phyloP scores from a whole-genome alignment of 2,329 filamentous ascomycete species.

The Aspergillus novoparasiticus region DNA sequence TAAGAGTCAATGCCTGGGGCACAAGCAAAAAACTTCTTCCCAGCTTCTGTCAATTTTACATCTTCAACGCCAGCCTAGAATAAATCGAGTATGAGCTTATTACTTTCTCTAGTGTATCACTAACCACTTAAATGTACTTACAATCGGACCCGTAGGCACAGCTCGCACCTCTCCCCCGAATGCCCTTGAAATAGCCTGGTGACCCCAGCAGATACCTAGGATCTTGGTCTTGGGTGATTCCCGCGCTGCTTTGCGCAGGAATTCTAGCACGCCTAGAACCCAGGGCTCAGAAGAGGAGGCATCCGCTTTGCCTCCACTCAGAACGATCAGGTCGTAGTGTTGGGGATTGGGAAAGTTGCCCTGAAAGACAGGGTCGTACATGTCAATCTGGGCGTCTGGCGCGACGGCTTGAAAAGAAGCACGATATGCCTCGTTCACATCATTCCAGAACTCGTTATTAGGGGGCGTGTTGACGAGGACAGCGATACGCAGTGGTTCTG shows the following conservation, averaged over 20 bases:
- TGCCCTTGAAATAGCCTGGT: constrained; percentile 45
- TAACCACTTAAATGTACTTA: not conserved
- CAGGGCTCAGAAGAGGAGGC: constrained; percentile 40
- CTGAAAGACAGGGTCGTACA: constrained; percentile 30
- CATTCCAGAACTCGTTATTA: constrained; percentile 14
- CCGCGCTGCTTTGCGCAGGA: constrained; percentile 37
- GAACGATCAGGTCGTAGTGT: constrained; percentile 47
- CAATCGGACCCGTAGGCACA: constrained; percentile 29
- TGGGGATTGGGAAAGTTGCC: constrained; percentile 37
- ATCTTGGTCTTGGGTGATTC: constrained; percentile 36
- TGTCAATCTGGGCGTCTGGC: constrained; percentile 18
- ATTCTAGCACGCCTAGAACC: constrained; percentile 47
- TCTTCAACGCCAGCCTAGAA: constrained; percentile 34
- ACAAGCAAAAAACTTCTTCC: constrained; percentile 41
- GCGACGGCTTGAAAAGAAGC: constrained; percentile 1
- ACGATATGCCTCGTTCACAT: constrained; percentile 6
- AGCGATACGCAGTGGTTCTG: constrained; percentile 1
- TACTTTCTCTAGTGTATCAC: constrained; percentile 14
- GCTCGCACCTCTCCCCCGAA: constrained; percentile 39
- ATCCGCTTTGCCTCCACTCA: constrained; percentile 47
- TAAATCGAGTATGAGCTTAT: no score
- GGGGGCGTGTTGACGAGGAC: constrained; percentile 12
- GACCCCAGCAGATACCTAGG: constrained; percentile 49
- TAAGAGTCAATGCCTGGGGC: not conserved
- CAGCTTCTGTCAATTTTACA: constrained; percentile 41